These are phyloP conservation scores for Hymenoscyphus occultus DNA, from an alignment of 2,329 filamentous ascomycete genomes.

Conservation along the genomic window DNA sequence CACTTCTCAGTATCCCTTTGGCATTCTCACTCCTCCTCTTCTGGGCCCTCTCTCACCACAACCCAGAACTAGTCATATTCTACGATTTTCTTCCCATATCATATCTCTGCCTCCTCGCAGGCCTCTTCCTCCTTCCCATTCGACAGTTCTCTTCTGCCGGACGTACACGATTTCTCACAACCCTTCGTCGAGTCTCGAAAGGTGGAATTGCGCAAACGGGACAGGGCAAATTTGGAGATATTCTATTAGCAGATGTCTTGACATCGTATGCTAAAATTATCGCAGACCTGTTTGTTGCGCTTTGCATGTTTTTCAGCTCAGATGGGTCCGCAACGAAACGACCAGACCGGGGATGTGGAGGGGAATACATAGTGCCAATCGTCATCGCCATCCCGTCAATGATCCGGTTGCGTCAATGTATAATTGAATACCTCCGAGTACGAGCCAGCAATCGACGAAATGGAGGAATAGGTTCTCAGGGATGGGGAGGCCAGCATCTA, in stretches of 20 bases:
- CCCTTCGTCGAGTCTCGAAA: conserved; percentile 72
- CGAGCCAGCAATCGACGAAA: conserved; percentile 51
- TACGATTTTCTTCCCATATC: conserved; percentile 86
- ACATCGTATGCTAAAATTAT: conserved; percentile 94
- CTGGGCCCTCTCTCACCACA: conserved; percentile 75
- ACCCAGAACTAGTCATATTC: conserved; percentile 64
- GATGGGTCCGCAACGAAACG: conserved; percentile 72
- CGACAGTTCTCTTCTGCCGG: conserved; percentile 67
- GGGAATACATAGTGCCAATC: conserved; percentile 74
- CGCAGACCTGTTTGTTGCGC: conserved; percentile 80
- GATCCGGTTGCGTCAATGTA: conserved; percentile 86
- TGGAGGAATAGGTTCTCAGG: conserved; percentile 46
- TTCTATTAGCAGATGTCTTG: conserved; percentile 87
- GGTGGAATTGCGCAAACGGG: conserved; percentile 83
- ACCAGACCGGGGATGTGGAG: conserved; percentile 80
- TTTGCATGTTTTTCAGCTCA: conserved; percentile 84
- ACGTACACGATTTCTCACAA: conserved; percentile 71
- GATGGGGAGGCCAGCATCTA: conserved; percentile 81
- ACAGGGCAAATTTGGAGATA: conserved; percentile 92
- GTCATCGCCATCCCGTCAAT: conserved; percentile 79
- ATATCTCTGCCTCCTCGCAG: conserved; percentile 70
- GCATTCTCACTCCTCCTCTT: conserved; percentile 72
- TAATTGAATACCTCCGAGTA: conserved; percentile 82
- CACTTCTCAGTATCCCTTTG: conserved; percentile 70
- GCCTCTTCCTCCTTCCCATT: conserved; percentile 71